Evolutionary conservation across 345 rosid species (phyloP), one percentile per base, ranked within the genome.

Genomic region (Salix dunnii): DNA sequence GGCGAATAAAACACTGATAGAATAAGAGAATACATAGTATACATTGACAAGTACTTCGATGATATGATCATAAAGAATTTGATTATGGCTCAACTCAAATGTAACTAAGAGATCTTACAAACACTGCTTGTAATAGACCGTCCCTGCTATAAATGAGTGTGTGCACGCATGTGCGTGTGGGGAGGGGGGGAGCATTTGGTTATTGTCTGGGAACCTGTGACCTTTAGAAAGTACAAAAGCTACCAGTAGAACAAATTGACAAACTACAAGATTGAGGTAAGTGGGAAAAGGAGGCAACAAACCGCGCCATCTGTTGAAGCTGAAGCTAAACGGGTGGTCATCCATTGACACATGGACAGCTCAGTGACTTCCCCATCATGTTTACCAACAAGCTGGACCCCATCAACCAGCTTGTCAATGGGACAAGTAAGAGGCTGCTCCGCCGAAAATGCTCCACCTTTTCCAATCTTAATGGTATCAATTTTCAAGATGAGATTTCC

Each of bases 341-440:
- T 89, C 97, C 94, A 93, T 76, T 93, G 94, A 82, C 94, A 96
- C 92, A 96, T 90, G 28, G 98, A 96, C 82, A 96, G 83, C 83
- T 92, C 99, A n/a, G 98, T 96, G 51, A 93, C 86, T 81, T 87
- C 94, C 66, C 94, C 98, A 75, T 91, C 96, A 76, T 96, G 99
- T 77, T 87, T 89, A 77, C 97, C 97, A 74, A 91, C 87, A 77
- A 91, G 87, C 77, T 93, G 93, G 61, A 96, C 84, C 73, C 99
- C 99, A 68, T 87, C 92, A 68, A 90, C 77, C 78, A 89, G 73
- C 67, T 80, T 83, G 61, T 93, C 94, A 74, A 91, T 83, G 67
- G 87, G 82, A 83, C 94, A 92, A 51, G 78, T 81, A 62, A 92
- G 87, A 74, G 97, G 95, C 63, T 89, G 81, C 79, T 96, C 98